These are phyloP conservation scores for Calonectria ilicicola DNA, from an alignment of 2,329 filamentous ascomycete species.

Conservation along the genomic window DNA sequence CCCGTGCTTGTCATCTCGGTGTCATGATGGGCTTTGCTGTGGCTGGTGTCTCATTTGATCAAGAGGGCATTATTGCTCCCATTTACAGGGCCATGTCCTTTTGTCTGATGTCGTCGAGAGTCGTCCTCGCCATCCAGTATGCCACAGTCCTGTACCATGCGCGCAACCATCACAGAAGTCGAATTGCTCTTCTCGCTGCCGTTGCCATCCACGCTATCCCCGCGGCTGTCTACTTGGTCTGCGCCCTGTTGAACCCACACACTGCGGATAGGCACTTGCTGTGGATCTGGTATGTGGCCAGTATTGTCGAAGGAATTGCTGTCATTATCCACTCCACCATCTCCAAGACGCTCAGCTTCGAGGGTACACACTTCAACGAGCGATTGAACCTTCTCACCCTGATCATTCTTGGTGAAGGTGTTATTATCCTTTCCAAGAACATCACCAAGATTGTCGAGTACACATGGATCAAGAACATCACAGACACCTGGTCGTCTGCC, in stretches of 20 bases:
- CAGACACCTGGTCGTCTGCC: slow-evolving; percentile 9
- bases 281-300: slow-evolving; percentile 8
- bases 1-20: slow-evolving; percentile 15
- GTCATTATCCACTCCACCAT: slow-evolving; percentile 8
- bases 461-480: slow-evolving; percentile 12
- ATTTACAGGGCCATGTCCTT: slow-evolving; percentile 15
- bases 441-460: slow-evolving; percentile 24
- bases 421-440: slow-evolving; percentile 23
- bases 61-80: not conserved
- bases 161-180: slow-evolving; percentile 2
- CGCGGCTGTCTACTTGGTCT: slow-evolving; percentile 1
- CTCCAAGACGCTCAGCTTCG: slow-evolving; percentile 21
- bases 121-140: slow-evolving; percentile 20
- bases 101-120: slow-evolving; percentile 9
- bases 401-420: slow-evolving; percentile 23
- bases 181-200: not conserved
- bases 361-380: slow-evolving; percentile 24
- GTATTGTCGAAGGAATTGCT: slow-evolving; percentile 6
- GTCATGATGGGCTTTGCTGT: slow-evolving; percentile 23
- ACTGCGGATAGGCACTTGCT: not conserved
- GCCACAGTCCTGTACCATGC: slow-evolving; percentile 9
- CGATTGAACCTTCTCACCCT: slow-evolving; percentile 20
- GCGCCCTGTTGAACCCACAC: not conserved
- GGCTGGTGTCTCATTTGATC: slow-evolving; percentile 11
- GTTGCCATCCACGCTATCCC: slow-evolving; percentile 7